These are phyloP conservation scores for Mycena epipterygia DNA, from an alignment of 768 basidiomycete genomes.

Conservation along the genomic window DNA sequence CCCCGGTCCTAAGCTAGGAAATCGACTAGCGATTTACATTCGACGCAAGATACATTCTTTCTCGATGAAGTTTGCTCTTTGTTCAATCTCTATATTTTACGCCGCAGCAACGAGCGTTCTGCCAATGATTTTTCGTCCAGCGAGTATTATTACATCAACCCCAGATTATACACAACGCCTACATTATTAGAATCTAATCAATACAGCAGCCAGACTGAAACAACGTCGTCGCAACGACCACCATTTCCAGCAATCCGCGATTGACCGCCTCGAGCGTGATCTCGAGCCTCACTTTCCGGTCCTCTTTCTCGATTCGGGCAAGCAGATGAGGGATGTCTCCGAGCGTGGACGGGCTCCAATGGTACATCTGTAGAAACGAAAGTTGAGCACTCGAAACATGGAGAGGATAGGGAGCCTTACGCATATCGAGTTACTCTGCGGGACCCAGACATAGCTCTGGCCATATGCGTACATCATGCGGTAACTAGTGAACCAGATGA, in stretches of 20 bases:
- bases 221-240: constrained; percentile 12
- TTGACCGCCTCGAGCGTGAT: constrained; percentile 20
- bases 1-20: too few relatives aligned
- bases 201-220: constrained; percentile 24
- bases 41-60: too few relatives aligned
- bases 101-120: too few relatives aligned
- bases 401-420: background rate
- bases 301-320: constrained; percentile 22
- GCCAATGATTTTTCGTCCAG: background rate
- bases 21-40: too few relatives aligned
- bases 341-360: constrained; percentile 1
- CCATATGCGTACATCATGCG: constrained; percentile 16
- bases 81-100: too few relatives aligned
- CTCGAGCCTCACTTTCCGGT: constrained; percentile 4
- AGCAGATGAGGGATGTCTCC: constrained; percentile 13
- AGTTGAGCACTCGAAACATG: background rate
- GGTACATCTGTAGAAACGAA: constrained; percentile 14
- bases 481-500: background rate
- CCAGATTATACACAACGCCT: background rate
- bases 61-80: too few relatives aligned
- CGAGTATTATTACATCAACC: background rate
- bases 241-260: constrained; percentile 12
- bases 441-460: constrained; percentile 26
- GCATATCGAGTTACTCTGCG: constrained; percentile 26
- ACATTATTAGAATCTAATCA: background rate